Conservation (phyloP, 208 protist genomes). For the Herpetomonas tarakana region DNA sequence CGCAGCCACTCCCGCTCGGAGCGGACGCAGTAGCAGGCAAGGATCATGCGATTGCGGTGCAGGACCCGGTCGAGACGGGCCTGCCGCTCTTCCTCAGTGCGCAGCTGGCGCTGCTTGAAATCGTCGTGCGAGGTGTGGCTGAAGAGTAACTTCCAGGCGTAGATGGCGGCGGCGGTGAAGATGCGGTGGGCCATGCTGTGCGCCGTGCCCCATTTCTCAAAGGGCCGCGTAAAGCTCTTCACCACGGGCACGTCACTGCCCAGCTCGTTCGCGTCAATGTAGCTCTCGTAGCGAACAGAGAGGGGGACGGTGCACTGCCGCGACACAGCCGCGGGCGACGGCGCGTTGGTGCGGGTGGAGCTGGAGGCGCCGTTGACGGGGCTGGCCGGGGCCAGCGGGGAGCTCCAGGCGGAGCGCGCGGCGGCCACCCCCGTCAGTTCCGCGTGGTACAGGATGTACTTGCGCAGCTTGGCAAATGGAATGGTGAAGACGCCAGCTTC, state of each 20-base stretch:
- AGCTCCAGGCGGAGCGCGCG: constrained; percentile 10
- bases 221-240: constrained; percentile 63
- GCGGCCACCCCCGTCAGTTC: constrained; percentile 9
- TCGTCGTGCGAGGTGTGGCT: constrained; percentile 89
- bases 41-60: constrained; percentile 87
- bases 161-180: constrained; percentile 75
- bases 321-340: constrained; percentile 1
- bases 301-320: constrained; percentile 14
- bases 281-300: constrained; percentile 51
- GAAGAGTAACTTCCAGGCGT: constrained; percentile 92
- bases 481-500: constrained; percentile 16
- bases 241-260: constrained; percentile 29
- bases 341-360: not conserved
- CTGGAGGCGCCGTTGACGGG: not conserved
- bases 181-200: constrained; percentile 50
- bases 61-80: constrained; percentile 72
- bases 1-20: constrained; percentile 84
- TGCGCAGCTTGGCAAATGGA: constrained; percentile 14
- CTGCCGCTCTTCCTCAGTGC: constrained; percentile 54
- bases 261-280: constrained; percentile 66
- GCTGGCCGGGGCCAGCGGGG: constrained; percentile 6
- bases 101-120: constrained; percentile 81
- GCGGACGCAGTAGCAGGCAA: constrained; percentile 81
- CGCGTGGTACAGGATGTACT: constrained; percentile 13
- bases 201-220: constrained; percentile 78